Evolutionary conservation across 768 basidiomycete genomes (phyloP).

Genomic region (Mrakia blollopis): DNA sequence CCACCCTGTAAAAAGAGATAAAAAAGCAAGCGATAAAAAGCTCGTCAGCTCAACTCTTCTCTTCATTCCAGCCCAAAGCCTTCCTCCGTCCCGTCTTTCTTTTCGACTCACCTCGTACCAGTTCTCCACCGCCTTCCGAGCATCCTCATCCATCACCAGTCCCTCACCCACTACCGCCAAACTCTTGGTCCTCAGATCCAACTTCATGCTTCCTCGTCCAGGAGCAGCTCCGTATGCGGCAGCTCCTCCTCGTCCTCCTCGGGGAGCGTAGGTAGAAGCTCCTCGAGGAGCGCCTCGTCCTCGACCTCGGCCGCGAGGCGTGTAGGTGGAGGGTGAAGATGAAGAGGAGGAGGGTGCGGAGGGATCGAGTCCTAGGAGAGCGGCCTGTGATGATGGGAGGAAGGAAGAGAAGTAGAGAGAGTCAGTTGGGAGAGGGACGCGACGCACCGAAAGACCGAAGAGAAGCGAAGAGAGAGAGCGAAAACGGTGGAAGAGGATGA

Average conservation of each 20-base stretch:
- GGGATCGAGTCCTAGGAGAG: slow-evolving; percentile 43
- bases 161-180: slow-evolving; percentile 26
- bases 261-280: neutral
- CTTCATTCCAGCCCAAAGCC: too few relatives aligned
- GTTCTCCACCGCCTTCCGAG: slow-evolving; percentile 57
- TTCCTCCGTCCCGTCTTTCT: neutral
- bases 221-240: slow-evolving; percentile 1
- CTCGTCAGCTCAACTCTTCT: neutral
- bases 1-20: slow-evolving; percentile 50
- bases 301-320: slow-evolving; percentile 52
- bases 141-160: slow-evolving; percentile 13
- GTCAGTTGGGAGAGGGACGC: neutral
- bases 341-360: slow-evolving; percentile 43
- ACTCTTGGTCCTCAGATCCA: slow-evolving; percentile 29
- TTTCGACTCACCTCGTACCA: slow-evolving; percentile 68
- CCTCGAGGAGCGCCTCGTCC: slow-evolving; percentile 26
- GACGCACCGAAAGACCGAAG: neutral
- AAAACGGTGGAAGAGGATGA: too few relatives aligned
- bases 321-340: slow-evolving; percentile 50
- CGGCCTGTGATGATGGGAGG: slow-evolving; percentile 37
- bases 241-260: slow-evolving; percentile 24
- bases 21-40: neutral
- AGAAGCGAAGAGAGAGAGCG: neutral
- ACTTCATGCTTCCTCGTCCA: neutral
- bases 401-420: neutral